Conservation (phyloP, 805 yeast genomes). For the Millerago galiae region DNA sequence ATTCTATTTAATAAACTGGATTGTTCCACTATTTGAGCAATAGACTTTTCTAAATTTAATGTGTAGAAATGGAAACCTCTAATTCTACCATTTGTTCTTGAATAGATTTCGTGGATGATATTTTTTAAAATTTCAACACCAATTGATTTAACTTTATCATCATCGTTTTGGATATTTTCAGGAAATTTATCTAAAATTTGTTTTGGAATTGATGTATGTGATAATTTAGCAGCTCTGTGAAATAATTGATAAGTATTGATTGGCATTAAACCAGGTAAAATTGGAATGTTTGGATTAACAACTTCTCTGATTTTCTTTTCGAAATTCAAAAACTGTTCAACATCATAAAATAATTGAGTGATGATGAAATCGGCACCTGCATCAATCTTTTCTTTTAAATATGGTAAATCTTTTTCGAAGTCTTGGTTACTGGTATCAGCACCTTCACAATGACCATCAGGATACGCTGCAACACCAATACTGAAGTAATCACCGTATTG, state of each 20-base stretch:
- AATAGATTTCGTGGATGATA: conserved; percentile 51
- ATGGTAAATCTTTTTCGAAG: conserved; percentile 67
- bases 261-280: conserved; percentile 90
- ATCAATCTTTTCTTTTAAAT: conserved; percentile 70
- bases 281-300: conserved; percentile 39
- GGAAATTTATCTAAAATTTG: conserved; percentile 48
- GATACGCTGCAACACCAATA: conserved; percentile 95
- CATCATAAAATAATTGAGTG: conserved; percentile 88
- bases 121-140: conserved; percentile 73
- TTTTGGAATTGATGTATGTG: conserved; percentile 78
- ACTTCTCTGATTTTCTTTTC: conserved; percentile 44
- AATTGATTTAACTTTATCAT: conserved; percentile 69
- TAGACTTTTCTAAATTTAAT: conserved; percentile 84
- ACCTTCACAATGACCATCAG: conserved; percentile 95
- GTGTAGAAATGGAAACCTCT: conserved; percentile 91
- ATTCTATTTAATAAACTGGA: conserved; percentile 49
- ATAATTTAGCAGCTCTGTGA: conserved; percentile 79
- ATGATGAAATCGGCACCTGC: conserved; percentile 96
- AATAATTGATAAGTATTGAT: conserved; percentile 78
- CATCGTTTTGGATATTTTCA: conserved; percentile 54
- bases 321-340: conserved; percentile 64
- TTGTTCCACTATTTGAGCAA: conserved; percentile 72
- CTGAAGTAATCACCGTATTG: conserved; percentile 78
- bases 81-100: conserved; percentile 48
- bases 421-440: conserved; percentile 61